Evolutionary conservation across 306 rosid species (phyloP), one percentile per base, ranked within the genome.

Genomic region (Glycine soja): DNA sequence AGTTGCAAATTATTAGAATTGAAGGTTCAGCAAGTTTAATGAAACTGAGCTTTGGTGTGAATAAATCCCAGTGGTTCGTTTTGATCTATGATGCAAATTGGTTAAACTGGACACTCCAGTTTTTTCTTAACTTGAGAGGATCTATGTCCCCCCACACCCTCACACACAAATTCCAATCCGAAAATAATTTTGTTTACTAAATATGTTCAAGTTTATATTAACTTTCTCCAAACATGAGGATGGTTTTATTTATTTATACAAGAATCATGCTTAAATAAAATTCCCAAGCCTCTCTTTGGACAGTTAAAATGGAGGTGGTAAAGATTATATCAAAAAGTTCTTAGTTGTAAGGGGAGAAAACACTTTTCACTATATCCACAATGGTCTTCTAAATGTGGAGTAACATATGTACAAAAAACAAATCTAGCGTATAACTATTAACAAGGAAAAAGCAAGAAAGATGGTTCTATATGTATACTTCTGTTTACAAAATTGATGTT

Each of bases 381-480:
- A 47, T 19, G n/a, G 12, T 14, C 4, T 46, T 42, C 51, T 53
- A 42, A 40, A 32, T 52, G 1, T 3, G 72, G 53, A 70, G 24
- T 0, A 82, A 10, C 50, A 69, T 32, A 61, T 45, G 6, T 9
- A 73, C 32, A 13, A 30, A 54, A 52, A n/a, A n/a, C 43, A 54
- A 74, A 14, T 12, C 18, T 19, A 73, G 32, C 8, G 70, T 75
- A 38, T 5, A 64, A 1, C 15, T 8, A 48, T 83, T 80, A 83
- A 77, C 91, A 86, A 1, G 97, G 97, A 59, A 93, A 93, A 59
- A 90, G 89, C 48, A 88, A 87, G 82, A 93, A 85, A 10, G 97
- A 82, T 12, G 92, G 89, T 38, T 90, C 91, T 68, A 90, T 86
- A 42, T 52, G 91, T 81, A 91, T 78, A 68, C 83, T 91, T 65